Evolutionary conservation across 345 rosid genomes (phyloP).

Genomic region (Gossypium rotundifolium): DNA sequence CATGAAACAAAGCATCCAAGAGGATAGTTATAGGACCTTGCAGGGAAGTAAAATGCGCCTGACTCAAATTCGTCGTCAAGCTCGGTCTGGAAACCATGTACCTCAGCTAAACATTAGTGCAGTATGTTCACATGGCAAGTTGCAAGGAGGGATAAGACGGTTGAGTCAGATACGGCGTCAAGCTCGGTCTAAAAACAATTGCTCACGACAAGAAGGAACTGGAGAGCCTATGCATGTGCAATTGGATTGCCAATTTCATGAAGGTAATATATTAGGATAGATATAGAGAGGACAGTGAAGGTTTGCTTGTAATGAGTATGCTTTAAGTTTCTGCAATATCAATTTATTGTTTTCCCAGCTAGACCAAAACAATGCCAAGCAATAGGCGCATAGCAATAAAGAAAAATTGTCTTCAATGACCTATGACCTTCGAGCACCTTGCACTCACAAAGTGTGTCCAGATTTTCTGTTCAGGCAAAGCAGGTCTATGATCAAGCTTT

Average conservation of each 20-base stretch:
- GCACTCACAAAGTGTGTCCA: neutral
- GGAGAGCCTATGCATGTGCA: neutral
- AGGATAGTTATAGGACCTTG: neutral
- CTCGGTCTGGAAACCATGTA: conserved; percentile 1
- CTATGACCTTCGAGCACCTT: neutral
- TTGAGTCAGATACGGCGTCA: neutral
- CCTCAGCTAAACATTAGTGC: neutral
- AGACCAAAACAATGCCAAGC: neutral
- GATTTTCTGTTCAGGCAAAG: neutral
- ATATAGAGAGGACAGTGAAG: neutral
- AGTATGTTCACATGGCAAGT: neutral
- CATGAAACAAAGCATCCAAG: neutral
- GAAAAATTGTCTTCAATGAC: neutral
- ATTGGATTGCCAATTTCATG: neutral
- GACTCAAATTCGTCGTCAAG: conserved; percentile 14
- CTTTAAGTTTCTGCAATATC: neutral
- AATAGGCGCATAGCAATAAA: neutral
- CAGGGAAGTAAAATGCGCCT: conserved; percentile 5
- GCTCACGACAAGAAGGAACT: neutral
- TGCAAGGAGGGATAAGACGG: neutral
- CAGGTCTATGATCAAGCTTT: neutral
- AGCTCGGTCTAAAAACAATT: neutral
- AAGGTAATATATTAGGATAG: neutral
- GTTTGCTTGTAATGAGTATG: neutral
- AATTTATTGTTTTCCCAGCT: neutral